These are phyloP conservation scores for Kwoniella heveanensis DNA, from an alignment of 768 basidiomycete species.

Conservation along the genomic window DNA sequence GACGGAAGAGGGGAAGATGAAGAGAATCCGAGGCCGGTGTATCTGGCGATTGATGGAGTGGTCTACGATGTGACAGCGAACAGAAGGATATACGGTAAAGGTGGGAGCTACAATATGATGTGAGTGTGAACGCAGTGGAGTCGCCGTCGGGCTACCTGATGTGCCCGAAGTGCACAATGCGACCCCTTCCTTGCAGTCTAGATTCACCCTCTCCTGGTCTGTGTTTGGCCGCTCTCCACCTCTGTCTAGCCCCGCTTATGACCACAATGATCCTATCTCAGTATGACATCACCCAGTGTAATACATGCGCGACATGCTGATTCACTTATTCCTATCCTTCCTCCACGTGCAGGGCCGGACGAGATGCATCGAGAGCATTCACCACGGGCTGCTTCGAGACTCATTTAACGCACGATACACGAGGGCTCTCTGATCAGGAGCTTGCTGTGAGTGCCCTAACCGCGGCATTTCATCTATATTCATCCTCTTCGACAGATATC, in stretches of 20 bases:
- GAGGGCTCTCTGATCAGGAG: constrained; percentile 75
- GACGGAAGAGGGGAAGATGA: constrained; percentile 65
- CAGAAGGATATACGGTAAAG: constrained; percentile 77
- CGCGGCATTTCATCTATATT: too few relatives aligned
- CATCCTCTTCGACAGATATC: too few relatives aligned
- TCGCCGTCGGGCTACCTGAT: too few relatives aligned
- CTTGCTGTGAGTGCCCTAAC: constrained; percentile 66
- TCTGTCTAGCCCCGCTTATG: too few relatives aligned
- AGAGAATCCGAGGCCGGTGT: constrained; percentile 72
- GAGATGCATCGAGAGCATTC: constrained; percentile 88
- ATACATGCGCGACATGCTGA: too few relatives aligned
- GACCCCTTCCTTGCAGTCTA: too few relatives aligned
- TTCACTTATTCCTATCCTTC: too few relatives aligned
- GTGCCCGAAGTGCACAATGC: too few relatives aligned
- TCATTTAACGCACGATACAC: constrained; percentile 86
- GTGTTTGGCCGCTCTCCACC: too few relatives aligned
- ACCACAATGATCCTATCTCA: too few relatives aligned
- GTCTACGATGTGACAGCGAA: constrained; percentile 89
- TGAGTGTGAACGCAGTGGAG: constrained; percentile 29
- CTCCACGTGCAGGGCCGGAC: constrained; percentile 73
- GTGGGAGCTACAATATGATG: constrained; percentile 63
- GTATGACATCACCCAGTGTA: too few relatives aligned
- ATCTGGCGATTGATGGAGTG: constrained; percentile 86
- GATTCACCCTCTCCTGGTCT: too few relatives aligned
- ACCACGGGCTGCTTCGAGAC: constrained; percentile 89